Conservation (phyloP, 257 asterid genomes). For the Thymus quinquecostatus region DNA sequence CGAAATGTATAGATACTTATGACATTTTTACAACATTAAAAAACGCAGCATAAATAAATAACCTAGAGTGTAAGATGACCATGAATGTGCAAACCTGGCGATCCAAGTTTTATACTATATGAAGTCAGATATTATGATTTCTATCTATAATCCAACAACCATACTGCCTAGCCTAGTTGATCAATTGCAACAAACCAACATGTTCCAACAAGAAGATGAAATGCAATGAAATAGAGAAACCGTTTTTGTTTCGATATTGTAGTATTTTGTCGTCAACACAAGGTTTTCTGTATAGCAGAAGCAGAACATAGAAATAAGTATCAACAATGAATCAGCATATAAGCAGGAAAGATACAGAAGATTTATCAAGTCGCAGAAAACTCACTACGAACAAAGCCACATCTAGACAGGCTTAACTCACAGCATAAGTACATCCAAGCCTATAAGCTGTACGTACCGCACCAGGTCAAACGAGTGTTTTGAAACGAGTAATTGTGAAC, state of each 20-base stretch:
- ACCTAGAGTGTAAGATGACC: too few species aligned
- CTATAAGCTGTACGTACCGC: conserved; percentile 2
- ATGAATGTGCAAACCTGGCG: neutral
- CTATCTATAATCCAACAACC: neutral
- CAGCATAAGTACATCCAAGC: conserved; percentile 8
- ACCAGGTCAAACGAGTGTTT: conserved; percentile 19
- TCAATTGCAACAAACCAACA: neutral
- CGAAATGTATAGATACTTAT: too few species aligned
- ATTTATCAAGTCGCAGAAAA: conserved; percentile 8
- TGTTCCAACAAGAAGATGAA: neutral
- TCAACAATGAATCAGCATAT: conserved; percentile 1
- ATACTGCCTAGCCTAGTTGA: neutral
- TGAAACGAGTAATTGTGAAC: conserved; percentile 21
- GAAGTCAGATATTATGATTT: neutral
- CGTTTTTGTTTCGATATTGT: too few species aligned
- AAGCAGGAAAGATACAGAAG: neutral
- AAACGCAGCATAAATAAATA: too few species aligned
- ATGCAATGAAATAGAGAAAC: conserved; percentile 4
- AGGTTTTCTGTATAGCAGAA: neutral
- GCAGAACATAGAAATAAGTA: conserved; percentile 20
- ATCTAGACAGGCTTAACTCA: conserved; percentile 11
- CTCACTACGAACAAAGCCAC: neutral
- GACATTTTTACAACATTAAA: too few species aligned
- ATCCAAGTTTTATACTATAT: neutral
- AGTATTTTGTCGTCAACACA: too few species aligned